Evolutionary conservation across 768 basidiomycete species (phyloP), one percentile per base, ranked within the genome.

Genomic region (Tricholoma terreum): DNA sequence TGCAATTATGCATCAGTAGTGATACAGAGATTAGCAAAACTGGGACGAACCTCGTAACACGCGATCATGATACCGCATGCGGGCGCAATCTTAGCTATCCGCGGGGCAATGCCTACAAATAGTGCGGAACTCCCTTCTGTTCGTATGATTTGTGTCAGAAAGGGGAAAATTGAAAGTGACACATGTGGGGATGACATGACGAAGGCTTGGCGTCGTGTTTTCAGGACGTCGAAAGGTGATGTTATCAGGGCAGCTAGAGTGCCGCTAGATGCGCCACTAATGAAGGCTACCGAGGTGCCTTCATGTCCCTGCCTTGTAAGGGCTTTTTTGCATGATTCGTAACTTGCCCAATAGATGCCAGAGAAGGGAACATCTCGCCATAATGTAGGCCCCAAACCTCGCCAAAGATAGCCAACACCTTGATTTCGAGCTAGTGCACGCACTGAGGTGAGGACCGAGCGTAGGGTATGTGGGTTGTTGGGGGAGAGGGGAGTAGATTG

Each of bases 61-160:
- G 91, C 85, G 69, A 98, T 97, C 96, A 98, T 98, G 62, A 99
- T 89, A 21, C 96, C 96, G 72, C 97, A 99, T 40, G 96, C 97
- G 36, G 97, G 97, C 10, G 93, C 93, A 60, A 97, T 96, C 73
- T 98, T 99, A 42, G 86, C 93, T 52, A 95, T 85, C 36, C 97
- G 86, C 51, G 96, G 96, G 7, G 86, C 71, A 38, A 93, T 73
- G 0, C 97, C 97, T 33, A 92, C 86, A 68, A 89, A 96, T 50
- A 98, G 74, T 2, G 91, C 89, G 8, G 81, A 71, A 4, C 76
- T 60, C 1, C 97, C 97, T 69, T 99, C 97, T 4, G 82, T 87
- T 56, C 79, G 83, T 34, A 92, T 65, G 43, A 98, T 87, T 56
- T 84, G 82, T 58, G 81, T 59, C 34, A 92, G 73, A 6, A 97